phyloP scores from a whole-genome alignment of 192 early-diverging fungal genomes.

The Obelidium mucronatum region DNA sequence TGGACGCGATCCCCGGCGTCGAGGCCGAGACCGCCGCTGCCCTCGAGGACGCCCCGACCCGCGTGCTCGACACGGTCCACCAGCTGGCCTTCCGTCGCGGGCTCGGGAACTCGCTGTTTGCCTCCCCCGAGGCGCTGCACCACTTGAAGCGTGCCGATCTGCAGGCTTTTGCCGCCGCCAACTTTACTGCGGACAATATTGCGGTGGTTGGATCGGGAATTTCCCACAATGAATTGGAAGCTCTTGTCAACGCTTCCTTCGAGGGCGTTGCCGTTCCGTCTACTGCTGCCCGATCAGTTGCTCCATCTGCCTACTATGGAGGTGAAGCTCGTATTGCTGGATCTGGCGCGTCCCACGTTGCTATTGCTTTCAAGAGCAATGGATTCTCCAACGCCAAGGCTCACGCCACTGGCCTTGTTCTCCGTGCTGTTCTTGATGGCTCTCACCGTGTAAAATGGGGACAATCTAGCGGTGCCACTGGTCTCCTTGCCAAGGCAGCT shows the following conservation, averaged over 20 bases:
- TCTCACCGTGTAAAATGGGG: constrained; percentile 56
- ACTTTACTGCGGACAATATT: constrained; percentile 77
- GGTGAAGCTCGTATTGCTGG: constrained; percentile 84
- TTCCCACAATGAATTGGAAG: constrained; percentile 71
- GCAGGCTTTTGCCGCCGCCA: constrained; percentile 72
- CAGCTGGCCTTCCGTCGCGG: constrained; percentile 91
- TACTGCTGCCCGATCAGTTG: constrained; percentile 36
- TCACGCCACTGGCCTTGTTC: constrained; percentile 67
- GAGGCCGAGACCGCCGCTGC: constrained; percentile 72
- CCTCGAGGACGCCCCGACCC: constrained; percentile 66
- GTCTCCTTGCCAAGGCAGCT: constrained; percentile 68
- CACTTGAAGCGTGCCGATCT: constrained; percentile 71
- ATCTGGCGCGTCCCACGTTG: constrained; percentile 65
- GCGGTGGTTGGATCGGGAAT: constrained; percentile 88
- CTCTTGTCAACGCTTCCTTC: constrained; percentile 66
- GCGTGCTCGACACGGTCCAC: constrained; percentile 83
- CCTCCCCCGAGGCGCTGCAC: constrained; percentile 65
- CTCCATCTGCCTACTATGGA: constrained; percentile 77
- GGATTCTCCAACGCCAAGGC: constrained; percentile 60
- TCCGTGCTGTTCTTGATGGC: constrained; percentile 56
- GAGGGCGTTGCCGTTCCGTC: constrained; percentile 44
- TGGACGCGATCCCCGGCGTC: constrained; percentile 68
- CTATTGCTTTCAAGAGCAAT: constrained; percentile 83
- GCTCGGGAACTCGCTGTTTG: constrained; percentile 94
- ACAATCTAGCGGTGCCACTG: constrained; percentile 23